These are phyloP conservation scores for Daedaleopsis sinensis DNA, from an alignment of 768 basidiomycete species.

Conservation along the genomic window DNA sequence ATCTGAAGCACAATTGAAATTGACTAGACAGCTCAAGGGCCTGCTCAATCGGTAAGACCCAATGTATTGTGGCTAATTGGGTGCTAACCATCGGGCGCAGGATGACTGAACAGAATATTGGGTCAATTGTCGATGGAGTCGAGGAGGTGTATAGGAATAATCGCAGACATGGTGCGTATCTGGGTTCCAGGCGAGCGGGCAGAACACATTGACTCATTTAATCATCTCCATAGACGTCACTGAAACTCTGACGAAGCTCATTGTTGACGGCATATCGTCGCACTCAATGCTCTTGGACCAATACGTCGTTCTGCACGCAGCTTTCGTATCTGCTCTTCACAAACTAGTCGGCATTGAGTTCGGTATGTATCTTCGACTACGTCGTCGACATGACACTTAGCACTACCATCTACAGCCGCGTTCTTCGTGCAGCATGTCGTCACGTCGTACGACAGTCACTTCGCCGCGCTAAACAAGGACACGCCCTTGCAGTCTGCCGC, in stretches of 20 bases:
- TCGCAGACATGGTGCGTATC: conserved; percentile 69
- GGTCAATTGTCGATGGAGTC: conserved; percentile 68
- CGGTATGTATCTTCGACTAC: conserved; percentile 52
- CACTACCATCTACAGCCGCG: conserved; percentile 54
- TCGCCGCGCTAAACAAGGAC: conserved; percentile 32
- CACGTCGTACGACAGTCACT: conserved; percentile 64
- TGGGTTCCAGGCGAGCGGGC: neutral
- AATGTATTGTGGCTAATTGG: neutral
- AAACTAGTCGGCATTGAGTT: conserved; percentile 86
- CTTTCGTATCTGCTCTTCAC: conserved; percentile 80
- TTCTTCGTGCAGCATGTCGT: conserved; percentile 80
- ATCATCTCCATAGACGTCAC: conserved; percentile 70
- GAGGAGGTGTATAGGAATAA: conserved; percentile 79
- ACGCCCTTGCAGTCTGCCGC: neutral
- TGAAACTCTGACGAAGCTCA: conserved; percentile 70
- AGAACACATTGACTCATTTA: too few species aligned
- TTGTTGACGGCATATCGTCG: conserved; percentile 78
- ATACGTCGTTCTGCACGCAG: conserved; percentile 86
- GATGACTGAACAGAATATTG: conserved; percentile 89
- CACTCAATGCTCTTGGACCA: conserved; percentile 85
- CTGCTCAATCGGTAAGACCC: conserved; percentile 74
- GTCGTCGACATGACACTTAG: conserved; percentile 1
- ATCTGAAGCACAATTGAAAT: conserved; percentile 50
- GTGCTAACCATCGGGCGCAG: conserved; percentile 41
- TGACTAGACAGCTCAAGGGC: conserved; percentile 82